Evolutionary conservation across 306 rosid species (phyloP), one percentile per base, ranked within the genome.

Genomic region (Betula pendula): DNA sequence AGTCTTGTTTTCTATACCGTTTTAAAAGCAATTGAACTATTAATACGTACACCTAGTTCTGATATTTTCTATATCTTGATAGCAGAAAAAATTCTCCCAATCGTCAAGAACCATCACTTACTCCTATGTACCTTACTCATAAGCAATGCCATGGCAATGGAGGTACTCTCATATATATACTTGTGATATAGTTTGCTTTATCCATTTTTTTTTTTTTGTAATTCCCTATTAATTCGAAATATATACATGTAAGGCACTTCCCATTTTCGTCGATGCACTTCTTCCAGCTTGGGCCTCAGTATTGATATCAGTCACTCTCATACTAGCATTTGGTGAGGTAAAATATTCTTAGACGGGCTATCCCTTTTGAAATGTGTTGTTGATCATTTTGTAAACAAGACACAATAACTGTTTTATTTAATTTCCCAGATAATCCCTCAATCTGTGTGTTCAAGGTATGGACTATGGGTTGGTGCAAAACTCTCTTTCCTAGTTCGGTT

Each of bases 81-180:
- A 66, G 92, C 85, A 89, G 98, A 88, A 56, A 93, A 86, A 84
- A 88, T 93, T 75, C 82, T 85, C 16, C 96, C 92, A 25, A 74
- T 93, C 68, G 96, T 91, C 38, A 93, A 87, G 88, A 87, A 91
- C 51, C 89, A 89, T 33, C 98, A 93, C 78, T 85, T 93, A 51
- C 90, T 91, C 15, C 73, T 93, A 58, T 91, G 97, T 73, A 91
- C 96, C 17, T 93, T 91, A 44, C 97, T 93, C 70, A 86, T 91
- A 24, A 87, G 86, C 27, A 93, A 93, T 79, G 82, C 97, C 67
- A 48, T 89, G 66, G 93, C 95, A 51, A 77, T 88, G 84, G 98
- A 91, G 98, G 95, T 93, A 87, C 29, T 58, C 33, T 29, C 33
- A 29, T 29, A 29, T 60, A 60, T 29, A 29, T 29, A 60, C 13